Evolutionary conservation across 306 rosid genomes (phyloP).

Genomic region (Rosa multiflora): DNA sequence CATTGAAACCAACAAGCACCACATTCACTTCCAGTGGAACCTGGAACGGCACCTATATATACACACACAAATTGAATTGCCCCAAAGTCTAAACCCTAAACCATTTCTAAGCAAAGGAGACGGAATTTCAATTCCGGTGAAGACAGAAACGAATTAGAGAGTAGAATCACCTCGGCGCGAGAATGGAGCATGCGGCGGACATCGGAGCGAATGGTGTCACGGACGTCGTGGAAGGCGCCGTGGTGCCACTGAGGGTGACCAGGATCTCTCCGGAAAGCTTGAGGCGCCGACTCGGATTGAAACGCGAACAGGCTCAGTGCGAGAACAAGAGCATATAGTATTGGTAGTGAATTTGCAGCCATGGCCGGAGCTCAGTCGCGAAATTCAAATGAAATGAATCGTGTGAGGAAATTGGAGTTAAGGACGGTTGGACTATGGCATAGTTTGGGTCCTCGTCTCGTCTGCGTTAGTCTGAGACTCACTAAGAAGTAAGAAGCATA

Average conservation of each 20-base stretch:
- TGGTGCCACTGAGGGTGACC: conserved; percentile 97
- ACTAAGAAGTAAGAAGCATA: too few species aligned
- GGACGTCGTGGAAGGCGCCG: conserved; percentile 89
- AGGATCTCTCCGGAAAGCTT: conserved; percentile 70
- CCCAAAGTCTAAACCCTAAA: conserved; percentile 6
- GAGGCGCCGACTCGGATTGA: conserved; percentile 67
- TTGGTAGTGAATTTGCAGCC: conserved; percentile 29
- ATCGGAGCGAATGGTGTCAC: conserved; percentile 70
- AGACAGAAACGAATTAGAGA: conserved; percentile 4
- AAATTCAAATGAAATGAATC: neutral
- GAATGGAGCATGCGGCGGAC: conserved; percentile 95
- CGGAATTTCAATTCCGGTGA: neutral
- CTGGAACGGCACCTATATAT: conserved; percentile 81
- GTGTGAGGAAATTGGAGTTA: neutral
- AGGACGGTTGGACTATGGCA: neutral
- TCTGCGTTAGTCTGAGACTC: neutral
- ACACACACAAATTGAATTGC: neutral
- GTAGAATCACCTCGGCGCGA: conserved; percentile 76
- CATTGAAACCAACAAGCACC: conserved; percentile 75
- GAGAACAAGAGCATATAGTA: conserved; percentile 14
- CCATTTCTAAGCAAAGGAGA: too few species aligned
- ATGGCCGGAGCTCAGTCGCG: conserved; percentile 20
- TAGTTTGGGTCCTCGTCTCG: neutral
- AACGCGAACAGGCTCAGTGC: conserved; percentile 45
- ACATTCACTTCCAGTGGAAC: conserved; percentile 95